Conservation (phyloP, 352 stramenopile genomes). For the Globisporangium paroecandrum region DNA sequence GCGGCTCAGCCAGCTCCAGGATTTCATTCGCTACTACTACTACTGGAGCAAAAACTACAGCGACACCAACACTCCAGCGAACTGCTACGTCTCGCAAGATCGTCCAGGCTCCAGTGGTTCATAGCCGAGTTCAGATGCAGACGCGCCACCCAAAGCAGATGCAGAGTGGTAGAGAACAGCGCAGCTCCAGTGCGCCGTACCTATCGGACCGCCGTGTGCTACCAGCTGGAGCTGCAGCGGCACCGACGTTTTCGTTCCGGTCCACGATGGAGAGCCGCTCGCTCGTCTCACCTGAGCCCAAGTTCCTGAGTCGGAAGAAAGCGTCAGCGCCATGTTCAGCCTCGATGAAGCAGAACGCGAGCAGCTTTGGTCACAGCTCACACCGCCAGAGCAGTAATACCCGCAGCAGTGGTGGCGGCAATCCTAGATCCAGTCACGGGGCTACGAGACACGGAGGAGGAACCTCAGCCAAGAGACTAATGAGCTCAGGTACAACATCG, state of each 20-base stretch:
- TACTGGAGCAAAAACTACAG: neutral
- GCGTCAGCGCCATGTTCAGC: neutral
- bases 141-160: neutral
- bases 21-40: neutral
- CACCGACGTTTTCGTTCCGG: slow-evolving; percentile 35
- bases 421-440: neutral
- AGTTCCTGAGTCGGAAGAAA: neutral
- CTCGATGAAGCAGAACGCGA: neutral
- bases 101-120: neutral
- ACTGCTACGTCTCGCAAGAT: slow-evolving; percentile 9
- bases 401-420: neutral
- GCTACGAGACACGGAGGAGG: neutral
- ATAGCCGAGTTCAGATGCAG: neutral
- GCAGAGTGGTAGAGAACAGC: slow-evolving; percentile 1
- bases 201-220: slow-evolving; percentile 20
- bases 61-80: neutral
- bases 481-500: neutral
- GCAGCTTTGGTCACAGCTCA: neutral
- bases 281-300: slow-evolving; percentile 28
- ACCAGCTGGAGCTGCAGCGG: slow-evolving; percentile 3
- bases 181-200: slow-evolving; percentile 22
- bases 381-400: neutral
- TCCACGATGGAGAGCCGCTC: slow-evolving; percentile 38
- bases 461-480: neutral
- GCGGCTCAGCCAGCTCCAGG: neutral